phyloP scores from a whole-genome alignment of 495 filamentous ascomycete genomes.

The Aspergillus egyptiacus region DNA sequence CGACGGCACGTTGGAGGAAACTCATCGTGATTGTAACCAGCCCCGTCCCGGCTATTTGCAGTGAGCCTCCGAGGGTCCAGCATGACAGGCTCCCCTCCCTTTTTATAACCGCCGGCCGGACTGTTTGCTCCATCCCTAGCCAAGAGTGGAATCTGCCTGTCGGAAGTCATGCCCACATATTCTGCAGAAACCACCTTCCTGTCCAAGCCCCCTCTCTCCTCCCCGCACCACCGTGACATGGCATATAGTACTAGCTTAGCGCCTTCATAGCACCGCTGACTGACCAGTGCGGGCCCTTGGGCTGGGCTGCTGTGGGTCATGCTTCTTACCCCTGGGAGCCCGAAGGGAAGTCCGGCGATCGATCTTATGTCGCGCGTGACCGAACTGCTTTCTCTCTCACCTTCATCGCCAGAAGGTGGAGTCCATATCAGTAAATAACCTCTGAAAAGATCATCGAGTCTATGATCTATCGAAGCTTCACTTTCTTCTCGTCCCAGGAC shows the following conservation, averaged over 20 bases:
- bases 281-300: neutral
- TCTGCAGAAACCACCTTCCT: slow-evolving; percentile 2
- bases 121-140: neutral
- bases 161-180: neutral
- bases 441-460: too few relatives aligned
- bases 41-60: too few relatives aligned
- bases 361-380: too few relatives aligned
- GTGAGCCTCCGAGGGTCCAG: too few relatives aligned
- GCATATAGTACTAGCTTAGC: neutral
- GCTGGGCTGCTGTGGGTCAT: neutral
- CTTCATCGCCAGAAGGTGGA: too few relatives aligned
- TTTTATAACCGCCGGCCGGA: neutral
- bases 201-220: neutral
- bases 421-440: too few relatives aligned
- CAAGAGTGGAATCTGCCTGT: slow-evolving; percentile 1
- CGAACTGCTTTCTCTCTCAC: too few relatives aligned
- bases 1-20: neutral
- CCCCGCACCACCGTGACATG: slow-evolving; percentile 2
- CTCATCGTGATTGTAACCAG: slow-evolving; percentile 10
- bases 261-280: neutral
- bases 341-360: neutral
- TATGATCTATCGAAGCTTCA: too few relatives aligned
- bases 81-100: too few relatives aligned
- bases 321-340: neutral
- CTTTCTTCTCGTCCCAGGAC: too few relatives aligned